Conservation (phyloP, 208 protist genomes). For the Leishmania major region DNA sequence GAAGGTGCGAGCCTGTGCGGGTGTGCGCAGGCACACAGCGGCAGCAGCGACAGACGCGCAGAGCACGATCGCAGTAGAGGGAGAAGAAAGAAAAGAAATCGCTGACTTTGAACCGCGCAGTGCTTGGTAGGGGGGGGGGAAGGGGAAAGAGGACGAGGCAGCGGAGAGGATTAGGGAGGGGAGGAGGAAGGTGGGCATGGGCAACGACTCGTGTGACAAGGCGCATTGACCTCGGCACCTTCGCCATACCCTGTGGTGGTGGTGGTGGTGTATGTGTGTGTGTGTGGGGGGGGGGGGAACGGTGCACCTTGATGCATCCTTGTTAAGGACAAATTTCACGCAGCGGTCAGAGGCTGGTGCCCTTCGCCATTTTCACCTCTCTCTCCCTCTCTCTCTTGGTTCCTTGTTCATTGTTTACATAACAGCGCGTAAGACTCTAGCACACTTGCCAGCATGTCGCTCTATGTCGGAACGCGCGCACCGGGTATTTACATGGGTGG, state of each 20-base stretch:
- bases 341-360: background rate
- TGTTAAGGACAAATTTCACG: background rate
- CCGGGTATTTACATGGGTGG: constrained; percentile 1
- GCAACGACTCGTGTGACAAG: background rate
- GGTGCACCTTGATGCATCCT: background rate
- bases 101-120: background rate
- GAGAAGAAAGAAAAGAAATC: constrained; percentile 2
- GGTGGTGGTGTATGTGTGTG: background rate
- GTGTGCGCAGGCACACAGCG: background rate
- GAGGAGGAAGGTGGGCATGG: background rate
- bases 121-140: background rate
- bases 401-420: constrained; percentile 6
- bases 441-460: background rate
- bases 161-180: background rate
- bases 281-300: background rate
- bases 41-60: background rate
- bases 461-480: background rate
- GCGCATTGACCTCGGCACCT: background rate
- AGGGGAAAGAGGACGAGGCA: background rate
- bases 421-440: background rate
- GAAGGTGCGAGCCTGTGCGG: background rate
- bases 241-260: background rate
- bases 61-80: background rate
- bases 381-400: background rate
- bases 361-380: background rate